Conservation (phyloP, 2,329 filamentous ascomycete genomes). For the Microsporum canis region DNA sequence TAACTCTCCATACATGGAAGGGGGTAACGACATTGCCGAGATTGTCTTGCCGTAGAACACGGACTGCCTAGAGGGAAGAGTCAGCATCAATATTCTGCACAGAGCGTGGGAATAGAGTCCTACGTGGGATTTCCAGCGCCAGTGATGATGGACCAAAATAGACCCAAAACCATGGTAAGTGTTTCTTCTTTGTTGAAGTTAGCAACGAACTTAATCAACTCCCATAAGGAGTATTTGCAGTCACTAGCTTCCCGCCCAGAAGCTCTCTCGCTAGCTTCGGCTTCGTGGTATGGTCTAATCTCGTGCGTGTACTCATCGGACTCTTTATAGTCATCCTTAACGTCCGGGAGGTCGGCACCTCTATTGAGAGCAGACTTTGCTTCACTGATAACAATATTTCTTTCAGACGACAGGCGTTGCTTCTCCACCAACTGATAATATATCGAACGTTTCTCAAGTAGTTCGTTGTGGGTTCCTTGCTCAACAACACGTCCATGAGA, state of each 20-base stretch:
- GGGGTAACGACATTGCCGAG: constrained; percentile 51
- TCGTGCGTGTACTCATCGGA: no score
- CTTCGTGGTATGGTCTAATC: no score
- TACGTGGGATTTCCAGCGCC: constrained; percentile 69
- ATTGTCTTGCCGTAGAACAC: constrained; percentile 88
- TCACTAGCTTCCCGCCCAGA: no score
- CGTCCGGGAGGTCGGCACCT: no score
- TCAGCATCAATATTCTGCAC: neutral
- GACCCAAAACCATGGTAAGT: constrained; percentile 58
- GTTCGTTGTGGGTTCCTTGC: constrained; percentile 27
- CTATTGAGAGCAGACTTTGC: no score
- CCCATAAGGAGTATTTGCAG: no score
- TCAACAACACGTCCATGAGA: constrained; percentile 26
- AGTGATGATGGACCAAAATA: constrained; percentile 63
- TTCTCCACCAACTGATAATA: neutral
- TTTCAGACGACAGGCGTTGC: neutral
- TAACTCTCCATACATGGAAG: constrained; percentile 43
- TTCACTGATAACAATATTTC: no score
- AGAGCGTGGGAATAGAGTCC: neutral
- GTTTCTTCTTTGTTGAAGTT: constrained; percentile 67
- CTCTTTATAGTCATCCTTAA: no score
- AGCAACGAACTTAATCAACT: constrained; percentile 64
- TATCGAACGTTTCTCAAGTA: constrained; percentile 17
- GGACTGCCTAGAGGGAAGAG: constrained; percentile 25
- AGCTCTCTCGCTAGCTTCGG: no score